Base-by-base conservation (phyloP, 768 basidiomycete genomes). In the Kwoniella newhampshirensis region DNA sequence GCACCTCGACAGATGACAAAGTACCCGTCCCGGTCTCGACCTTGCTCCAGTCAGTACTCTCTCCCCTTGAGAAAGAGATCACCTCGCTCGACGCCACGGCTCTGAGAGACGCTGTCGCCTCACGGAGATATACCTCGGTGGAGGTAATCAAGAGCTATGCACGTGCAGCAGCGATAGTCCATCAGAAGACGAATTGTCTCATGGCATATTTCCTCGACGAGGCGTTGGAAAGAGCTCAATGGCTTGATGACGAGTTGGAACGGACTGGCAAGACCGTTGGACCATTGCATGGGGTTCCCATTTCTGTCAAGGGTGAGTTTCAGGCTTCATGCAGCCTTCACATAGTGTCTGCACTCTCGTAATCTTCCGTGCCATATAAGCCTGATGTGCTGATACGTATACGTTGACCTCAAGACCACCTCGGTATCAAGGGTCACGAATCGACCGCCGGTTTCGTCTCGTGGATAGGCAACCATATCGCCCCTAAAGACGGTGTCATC, bases 401-500 rank as follows among this genome's bases (percentile, higher is more conserved):
- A 12, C 13, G n/a, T 1, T 15, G 32, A 12, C 28, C n/a, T 49
- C 23, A 50, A 79, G 84, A 86, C 76, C 69, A 73, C 8, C 70
- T 68, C 37, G 43, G 51, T 4, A 20, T 65, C 18, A 57, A 51
- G 36, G 68, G 66, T 1, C 56, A 60, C 13, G 48, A 57, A 13
- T 45, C 42, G 13, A 59, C 53, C 35, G 45, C 51, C 20, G 66
- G 64, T 4, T 62, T 67, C 51, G 47, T 56, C 1, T 55, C 49
- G 18, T 54, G 47, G 61, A 28, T 63, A 3, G 53, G 53, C 36
- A 54, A 54, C 32, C 18, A 58, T 39, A 35, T 64, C 23, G 44
- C 57, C 1, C 35, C 35, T 15, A 42, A 51, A 9, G 66, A 68
- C 41, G 60, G 54, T 1, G 18, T 21, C 9, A 17, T 71, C 2